These are phyloP conservation scores for Neurospora discreta DNA, from an alignment of 495 filamentous ascomycete genomes.

Conservation along the genomic window DNA sequence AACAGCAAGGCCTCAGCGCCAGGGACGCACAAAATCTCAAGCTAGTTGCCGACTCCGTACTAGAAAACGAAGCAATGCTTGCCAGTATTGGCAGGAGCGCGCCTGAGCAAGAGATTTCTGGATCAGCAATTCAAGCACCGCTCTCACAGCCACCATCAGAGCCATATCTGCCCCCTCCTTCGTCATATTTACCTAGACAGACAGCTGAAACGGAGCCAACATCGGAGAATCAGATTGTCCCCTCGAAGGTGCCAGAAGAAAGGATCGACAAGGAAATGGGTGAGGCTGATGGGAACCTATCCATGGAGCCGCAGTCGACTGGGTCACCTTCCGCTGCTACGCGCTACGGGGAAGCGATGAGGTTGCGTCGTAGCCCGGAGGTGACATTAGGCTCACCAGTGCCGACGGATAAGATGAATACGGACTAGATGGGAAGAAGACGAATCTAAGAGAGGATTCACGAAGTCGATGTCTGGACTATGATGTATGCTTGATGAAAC, in stretches of 20 bases:
- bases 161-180: background rate
- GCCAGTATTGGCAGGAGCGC: background rate
- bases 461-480: background rate
- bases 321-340: background rate
- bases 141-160: background rate
- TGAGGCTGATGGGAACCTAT: background rate
- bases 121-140: background rate
- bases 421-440: constrained; percentile 7
- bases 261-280: background rate
- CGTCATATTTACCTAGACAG: background rate
- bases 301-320: background rate
- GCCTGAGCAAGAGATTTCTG: background rate
- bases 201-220: constrained; percentile 1
- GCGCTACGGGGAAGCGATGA: background rate
- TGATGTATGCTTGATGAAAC: background rate
- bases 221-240: constrained; percentile 11
- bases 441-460: background rate
- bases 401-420: constrained; percentile 21
- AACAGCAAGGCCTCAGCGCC: background rate
- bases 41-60: background rate
- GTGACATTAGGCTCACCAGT: constrained; percentile 22
- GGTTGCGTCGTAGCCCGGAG: constrained; percentile 12
- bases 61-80: background rate
- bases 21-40: background rate
- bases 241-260: background rate